These are phyloP conservation scores for Hericium erinaceus DNA, from an alignment of 768 basidiomycete species.

Conservation along the genomic window DNA sequence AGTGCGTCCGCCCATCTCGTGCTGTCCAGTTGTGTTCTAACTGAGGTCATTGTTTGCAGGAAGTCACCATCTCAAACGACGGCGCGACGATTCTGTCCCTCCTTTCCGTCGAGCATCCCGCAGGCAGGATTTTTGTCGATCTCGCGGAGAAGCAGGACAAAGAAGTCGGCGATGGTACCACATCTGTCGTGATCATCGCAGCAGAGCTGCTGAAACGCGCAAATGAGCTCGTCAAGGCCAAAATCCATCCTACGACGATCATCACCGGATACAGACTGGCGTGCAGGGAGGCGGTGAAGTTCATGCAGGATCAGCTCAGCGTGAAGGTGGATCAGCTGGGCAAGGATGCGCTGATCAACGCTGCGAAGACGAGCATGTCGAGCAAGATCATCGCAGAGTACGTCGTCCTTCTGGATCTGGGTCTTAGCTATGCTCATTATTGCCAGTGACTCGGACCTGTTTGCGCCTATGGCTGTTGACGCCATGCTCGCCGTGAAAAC, in stretches of 20 bases:
- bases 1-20: slow-evolving; percentile 36
- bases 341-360: slow-evolving; percentile 85
- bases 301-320: slow-evolving; percentile 95
- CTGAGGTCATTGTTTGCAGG: slow-evolving; percentile 37
- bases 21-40: slow-evolving; percentile 1
- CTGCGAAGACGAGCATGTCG: slow-evolving; percentile 97
- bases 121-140: slow-evolving; percentile 94
- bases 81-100: slow-evolving; percentile 97
- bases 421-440: slow-evolving; percentile 3
- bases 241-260: slow-evolving; percentile 98
- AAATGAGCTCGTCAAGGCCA: slow-evolving; percentile 95
- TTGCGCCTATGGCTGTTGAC: slow-evolving; percentile 97
- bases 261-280: slow-evolving; percentile 97
- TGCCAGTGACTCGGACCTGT: slow-evolving; percentile 88
- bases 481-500: slow-evolving; percentile 98
- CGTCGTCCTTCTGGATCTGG: neutral
- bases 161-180: slow-evolving; percentile 98
- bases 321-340: slow-evolving; percentile 92
- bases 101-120: slow-evolving; percentile 91
- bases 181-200: slow-evolving; percentile 95
- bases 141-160: slow-evolving; percentile 99
- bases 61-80: slow-evolving; percentile 99
- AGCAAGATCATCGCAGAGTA: slow-evolving; percentile 97
- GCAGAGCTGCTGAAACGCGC: slow-evolving; percentile 95
- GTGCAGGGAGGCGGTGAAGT: slow-evolving; percentile 94